phyloP scores from a whole-genome alignment of 2,329 filamentous ascomycete species.

The Colletotrichum karsti region DNA sequence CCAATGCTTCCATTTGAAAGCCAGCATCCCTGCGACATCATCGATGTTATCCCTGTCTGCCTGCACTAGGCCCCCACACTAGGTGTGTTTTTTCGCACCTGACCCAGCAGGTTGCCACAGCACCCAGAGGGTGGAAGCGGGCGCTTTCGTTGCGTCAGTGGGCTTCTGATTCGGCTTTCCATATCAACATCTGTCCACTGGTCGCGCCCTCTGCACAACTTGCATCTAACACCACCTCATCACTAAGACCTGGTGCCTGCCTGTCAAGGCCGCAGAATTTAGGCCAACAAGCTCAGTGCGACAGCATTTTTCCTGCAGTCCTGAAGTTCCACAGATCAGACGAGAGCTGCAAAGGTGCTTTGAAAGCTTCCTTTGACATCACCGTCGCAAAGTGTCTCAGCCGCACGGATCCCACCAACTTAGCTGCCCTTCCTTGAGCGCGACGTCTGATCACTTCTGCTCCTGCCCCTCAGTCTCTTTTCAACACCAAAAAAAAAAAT shows the following conservation, averaged over 20 bases:
- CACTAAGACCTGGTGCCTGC: conserved; percentile 10
- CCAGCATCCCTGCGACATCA: not conserved
- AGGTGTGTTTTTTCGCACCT: conserved; percentile 25
- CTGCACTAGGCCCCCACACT: conserved; percentile 12
- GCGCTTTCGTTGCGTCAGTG: conserved; percentile 41
- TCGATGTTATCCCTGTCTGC: not conserved
- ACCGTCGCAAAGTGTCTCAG: conserved; percentile 17
- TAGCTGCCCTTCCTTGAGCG: not conserved
- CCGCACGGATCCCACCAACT: not conserved
- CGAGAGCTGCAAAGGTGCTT: not conserved
- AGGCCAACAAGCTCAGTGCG: conserved; percentile 13
- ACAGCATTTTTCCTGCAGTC: not conserved
- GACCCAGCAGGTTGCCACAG: conserved; percentile 44
- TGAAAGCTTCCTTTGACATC: conserved; percentile 14
- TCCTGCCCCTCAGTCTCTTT: not conserved
- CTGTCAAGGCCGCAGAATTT: conserved; percentile 24
- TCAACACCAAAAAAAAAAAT: not conserved
- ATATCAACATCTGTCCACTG: conserved; percentile 21
- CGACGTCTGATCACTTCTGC: not conserved
- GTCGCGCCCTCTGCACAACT: conserved; percentile 9
- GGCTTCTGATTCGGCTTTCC: conserved; percentile 21
- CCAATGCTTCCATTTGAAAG: not conserved
- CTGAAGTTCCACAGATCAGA: not conserved
- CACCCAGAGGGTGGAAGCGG: conserved; percentile 39
- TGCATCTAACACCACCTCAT: conserved; percentile 25